phyloP scores from a whole-genome alignment of 305 asterid genomes.

The Fraxinus dipetala region DNA sequence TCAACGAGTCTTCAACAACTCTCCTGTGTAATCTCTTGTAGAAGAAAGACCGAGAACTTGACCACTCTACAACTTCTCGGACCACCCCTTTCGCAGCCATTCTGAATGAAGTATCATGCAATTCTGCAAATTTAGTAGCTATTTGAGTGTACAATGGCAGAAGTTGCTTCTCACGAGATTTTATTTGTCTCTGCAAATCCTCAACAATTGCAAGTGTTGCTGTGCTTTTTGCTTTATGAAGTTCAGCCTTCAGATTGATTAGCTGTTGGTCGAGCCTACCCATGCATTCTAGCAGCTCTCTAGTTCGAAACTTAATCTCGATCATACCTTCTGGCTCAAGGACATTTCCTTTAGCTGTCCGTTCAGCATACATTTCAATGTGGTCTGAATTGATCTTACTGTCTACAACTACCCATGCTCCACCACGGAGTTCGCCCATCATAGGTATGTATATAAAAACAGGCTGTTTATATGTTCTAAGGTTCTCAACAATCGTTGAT shows the following conservation, averaged over 20 bases:
- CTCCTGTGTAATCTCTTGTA: conserved; percentile 68
- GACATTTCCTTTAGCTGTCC: conserved; percentile 89
- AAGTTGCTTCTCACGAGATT: conserved; percentile 79
- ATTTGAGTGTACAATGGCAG: conserved; percentile 85
- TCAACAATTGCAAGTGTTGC: conserved; percentile 30
- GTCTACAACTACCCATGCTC: conserved; percentile 98
- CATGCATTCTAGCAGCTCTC: conserved; percentile 93
- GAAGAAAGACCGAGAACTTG: conserved; percentile 67
- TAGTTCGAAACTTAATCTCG: conserved; percentile 80
- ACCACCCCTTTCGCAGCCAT: conserved; percentile 96
- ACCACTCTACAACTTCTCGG: conserved; percentile 75
- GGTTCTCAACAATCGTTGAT: conserved; percentile 90
- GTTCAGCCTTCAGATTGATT: conserved; percentile 50
- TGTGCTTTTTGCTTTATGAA: conserved; percentile 42
- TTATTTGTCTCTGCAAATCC: conserved; percentile 52
- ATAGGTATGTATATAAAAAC: conserved; percentile 90
- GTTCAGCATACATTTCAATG: conserved; percentile 92
- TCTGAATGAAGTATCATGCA: conserved; percentile 86
- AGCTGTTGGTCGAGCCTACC: conserved; percentile 78
- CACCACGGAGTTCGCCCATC: conserved; percentile 99
- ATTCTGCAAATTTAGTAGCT: conserved; percentile 89
- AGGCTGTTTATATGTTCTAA: conserved; percentile 76
- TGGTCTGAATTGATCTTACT: conserved; percentile 90
- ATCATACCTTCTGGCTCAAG: conserved; percentile 95
- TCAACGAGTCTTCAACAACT: conserved; percentile 68